Evolutionary conservation across 805 yeast species (phyloP), one percentile per base, ranked within the genome.

Genomic region (Candida ovalis): DNA sequence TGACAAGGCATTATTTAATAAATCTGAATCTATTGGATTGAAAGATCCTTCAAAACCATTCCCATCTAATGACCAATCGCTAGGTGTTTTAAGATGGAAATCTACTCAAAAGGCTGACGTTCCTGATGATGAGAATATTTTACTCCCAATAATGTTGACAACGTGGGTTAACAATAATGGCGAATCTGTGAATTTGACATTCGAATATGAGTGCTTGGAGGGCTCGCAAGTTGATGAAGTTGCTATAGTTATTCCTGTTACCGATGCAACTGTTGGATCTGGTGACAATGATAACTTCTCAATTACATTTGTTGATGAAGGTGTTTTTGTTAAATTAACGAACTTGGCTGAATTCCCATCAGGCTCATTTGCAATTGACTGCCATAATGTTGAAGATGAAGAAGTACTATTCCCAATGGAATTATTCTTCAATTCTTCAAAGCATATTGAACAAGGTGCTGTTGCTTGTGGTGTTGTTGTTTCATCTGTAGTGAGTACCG

Each of bases 41-140:
- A 88, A 87, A 64, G 96, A 91, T 64, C 72, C 81, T 46, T 62
- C 76, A 41, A 88, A 88, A 62, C 80, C 90, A 32, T 91, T 94
- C 80, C 98, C 98, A 36, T 76, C 90, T 9, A 89, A 91, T 67
- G 96, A 90, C 64, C 92, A 88, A 63, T 81, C 88, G 44, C 77
- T 92, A 56, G 96, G 96, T 54, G 96, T 92, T 27, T 78, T 94
- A 60, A 85, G 96, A 75, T 92, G 96, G 98, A 84, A 89, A 66
- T 83, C 84, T 40, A 76, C 74, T 39, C 87, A 86, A 32, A 77
- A 79, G 53, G 33, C 56, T 3, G 74, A 72, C 25, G 48, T 43
- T 13, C 45, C 55, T 12, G 88, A 82, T 50, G 90, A 86, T 52
- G 82, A 81, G 42, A 74, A 76, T 48, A 58, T 64, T n/a, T 64